Evolutionary conservation across 73 alveolate genomes (phyloP).

Genomic region (Tetrahymena malaccensis): DNA sequence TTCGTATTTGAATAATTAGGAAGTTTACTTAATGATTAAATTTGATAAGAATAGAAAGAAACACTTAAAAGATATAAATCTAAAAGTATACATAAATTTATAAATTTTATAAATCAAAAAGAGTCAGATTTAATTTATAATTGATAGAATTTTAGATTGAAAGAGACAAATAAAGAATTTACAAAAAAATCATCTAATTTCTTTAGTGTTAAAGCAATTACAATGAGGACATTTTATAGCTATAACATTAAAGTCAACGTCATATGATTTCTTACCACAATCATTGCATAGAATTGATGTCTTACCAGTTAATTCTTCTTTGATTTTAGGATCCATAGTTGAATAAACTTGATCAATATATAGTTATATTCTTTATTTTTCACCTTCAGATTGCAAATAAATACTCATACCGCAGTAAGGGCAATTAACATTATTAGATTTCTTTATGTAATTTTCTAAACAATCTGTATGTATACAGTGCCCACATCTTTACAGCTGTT

Average conservation of each 20-base stretch:
- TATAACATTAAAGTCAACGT: not conserved
- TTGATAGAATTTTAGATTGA: not conserved
- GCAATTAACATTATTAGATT: not conserved
- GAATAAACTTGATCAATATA: not conserved
- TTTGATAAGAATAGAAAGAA: not conserved
- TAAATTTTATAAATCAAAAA: too few species aligned
- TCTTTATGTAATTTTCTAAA: not conserved
- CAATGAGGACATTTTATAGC: not conserved
- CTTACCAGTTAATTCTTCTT: not conserved
- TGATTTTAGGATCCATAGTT: not conserved
- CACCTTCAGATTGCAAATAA: not conserved
- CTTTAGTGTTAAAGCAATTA: not conserved
- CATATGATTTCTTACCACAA: not conserved
- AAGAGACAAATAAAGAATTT: not conserved
- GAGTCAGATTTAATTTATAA: not conserved
- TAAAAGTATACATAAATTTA: too few species aligned
- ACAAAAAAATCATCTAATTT: not conserved
- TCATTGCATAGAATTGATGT: not conserved
- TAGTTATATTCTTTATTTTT: not conserved
- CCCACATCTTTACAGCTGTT: slow-evolving; percentile 46
- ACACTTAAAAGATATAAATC: not conserved
- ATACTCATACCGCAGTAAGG: not conserved
- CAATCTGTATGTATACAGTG: slow-evolving; percentile 66
- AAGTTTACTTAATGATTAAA: too few species aligned
- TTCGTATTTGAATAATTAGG: not conserved